Conservation (phyloP, 1,284 basidiomycete species). For the Ustilago sp. region DNA sequence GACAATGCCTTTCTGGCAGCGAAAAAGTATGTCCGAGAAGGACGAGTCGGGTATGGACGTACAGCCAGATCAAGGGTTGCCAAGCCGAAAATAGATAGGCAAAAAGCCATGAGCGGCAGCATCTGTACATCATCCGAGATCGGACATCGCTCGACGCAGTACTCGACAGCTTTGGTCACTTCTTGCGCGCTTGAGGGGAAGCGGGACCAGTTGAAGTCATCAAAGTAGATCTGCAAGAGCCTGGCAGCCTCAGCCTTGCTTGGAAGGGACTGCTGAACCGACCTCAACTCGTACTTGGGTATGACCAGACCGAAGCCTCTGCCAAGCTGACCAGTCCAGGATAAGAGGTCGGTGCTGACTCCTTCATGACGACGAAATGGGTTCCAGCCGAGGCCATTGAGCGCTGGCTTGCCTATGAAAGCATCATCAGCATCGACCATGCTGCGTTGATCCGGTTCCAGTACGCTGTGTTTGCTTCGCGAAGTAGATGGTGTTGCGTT, state of each 20-base stretch:
- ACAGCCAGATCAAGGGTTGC: slow-evolving; percentile 39
- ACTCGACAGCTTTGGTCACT: slow-evolving; percentile 22
- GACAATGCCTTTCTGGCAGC: slow-evolving; percentile 47
- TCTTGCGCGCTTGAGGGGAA: slow-evolving; percentile 32
- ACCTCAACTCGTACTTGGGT: slow-evolving; percentile 46
- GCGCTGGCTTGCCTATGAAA: slow-evolving; percentile 47
- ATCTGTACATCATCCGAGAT: slow-evolving; percentile 44
- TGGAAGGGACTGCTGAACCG: slow-evolving; percentile 42
- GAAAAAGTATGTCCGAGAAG: slow-evolving; percentile 46
- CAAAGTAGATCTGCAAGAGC: slow-evolving; percentile 37
- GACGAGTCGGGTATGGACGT: slow-evolving; percentile 41
- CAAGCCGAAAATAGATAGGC: slow-evolving; percentile 35
- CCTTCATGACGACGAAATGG: slow-evolving; percentile 47
- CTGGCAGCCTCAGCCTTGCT: slow-evolving; percentile 34
- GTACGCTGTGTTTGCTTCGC: slow-evolving; percentile 24
- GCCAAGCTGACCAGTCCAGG: slow-evolving; percentile 46
- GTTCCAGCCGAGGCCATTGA: slow-evolving; percentile 48
- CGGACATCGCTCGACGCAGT: slow-evolving; percentile 32
- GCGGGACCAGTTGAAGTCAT: slow-evolving; percentile 48
- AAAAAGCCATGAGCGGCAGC: slow-evolving; percentile 46
- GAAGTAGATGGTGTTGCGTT: slow-evolving; percentile 18
- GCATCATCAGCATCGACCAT: slow-evolving; percentile 52
- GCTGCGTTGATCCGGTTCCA: slow-evolving; percentile 45
- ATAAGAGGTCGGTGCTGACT: slow-evolving; percentile 40
- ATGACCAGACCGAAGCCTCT: slow-evolving; percentile 47